Base-by-base conservation (phyloP, 306 rosid genomes). In the Abrus pulchellus region DNA sequence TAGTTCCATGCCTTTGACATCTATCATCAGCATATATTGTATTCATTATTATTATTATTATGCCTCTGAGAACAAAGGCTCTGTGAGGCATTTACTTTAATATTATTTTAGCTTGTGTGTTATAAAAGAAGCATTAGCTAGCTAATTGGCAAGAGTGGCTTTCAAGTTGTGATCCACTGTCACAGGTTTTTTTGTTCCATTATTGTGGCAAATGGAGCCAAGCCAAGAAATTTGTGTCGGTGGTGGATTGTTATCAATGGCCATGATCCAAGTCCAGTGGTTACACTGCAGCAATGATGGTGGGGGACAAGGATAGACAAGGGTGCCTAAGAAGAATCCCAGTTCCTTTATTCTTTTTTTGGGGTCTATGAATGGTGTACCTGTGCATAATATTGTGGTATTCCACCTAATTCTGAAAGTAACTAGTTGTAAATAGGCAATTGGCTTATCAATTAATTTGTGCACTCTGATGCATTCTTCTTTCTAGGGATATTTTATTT, bases 41-140 rank as follows among this genome's bases (percentile, higher is more conserved):
- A 83, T 90, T 91, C 92, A 60, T 75, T 61, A 48, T 48, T 7
- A 71, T 88, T 90, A 45, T 44, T 44, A 77, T 75, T 92, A 78
- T 79, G 84, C 90, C 94, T 88, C 93, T 86, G 85, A 83, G 92
- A 86, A 72, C 71, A 82, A 82, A 40, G 75, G 90, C 93, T 89
- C 88, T 80, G 94, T 69, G 94, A 80, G 90, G 92, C 86, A 86
- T 83, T 77, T 62, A 83, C 88, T 78, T 87, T 20, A 68, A 20
- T 83, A 66, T 82, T 82, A 76, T 83, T 89, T 75, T 75, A 72
- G 74, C 47, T 13, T 67, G 83, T 79, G 82, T 78, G 86, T 80
- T 82, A 81, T 82, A 77, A 79, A 79, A 57, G 59, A 81, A 64
- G 86, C 81, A 81, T 69, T 84, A 50, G 75, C 80, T 68, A 77